Evolutionary conservation across 176 grass and related monocot species (phyloP).

Genomic region (Zizania latifolia): DNA sequence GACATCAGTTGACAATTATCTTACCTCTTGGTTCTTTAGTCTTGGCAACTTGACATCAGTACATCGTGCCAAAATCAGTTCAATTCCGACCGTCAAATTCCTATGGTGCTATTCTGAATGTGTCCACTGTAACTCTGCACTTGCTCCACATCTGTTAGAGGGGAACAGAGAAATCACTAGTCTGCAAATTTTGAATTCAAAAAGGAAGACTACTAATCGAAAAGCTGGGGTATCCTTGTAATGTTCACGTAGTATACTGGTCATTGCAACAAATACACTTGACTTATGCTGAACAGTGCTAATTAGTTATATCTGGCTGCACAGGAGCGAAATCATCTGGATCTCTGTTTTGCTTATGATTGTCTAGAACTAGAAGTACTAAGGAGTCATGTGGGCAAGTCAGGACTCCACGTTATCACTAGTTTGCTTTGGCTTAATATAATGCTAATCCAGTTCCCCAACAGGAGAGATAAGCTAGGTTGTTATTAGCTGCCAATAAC

Average conservation of each 20-base stretch:
- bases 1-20: neutral
- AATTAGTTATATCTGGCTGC: constrained; percentile 4
- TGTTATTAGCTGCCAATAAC: constrained; percentile 14
- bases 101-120: neutral
- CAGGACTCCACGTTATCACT: constrained; percentile 32
- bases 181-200: neutral
- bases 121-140: neutral
- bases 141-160: neutral
- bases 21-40: neutral
- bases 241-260: neutral
- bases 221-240: constrained; percentile 6
- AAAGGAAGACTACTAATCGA: neutral
- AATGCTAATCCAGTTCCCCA: constrained; percentile 37
- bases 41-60: neutral
- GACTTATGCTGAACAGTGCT: neutral
- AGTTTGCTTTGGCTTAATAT: constrained; percentile 28
- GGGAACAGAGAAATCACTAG: neutral
- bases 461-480: constrained; percentile 14
- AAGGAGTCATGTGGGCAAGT: constrained; percentile 35
- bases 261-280: neutral
- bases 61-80: neutral
- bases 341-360: constrained; percentile 17
- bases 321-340: constrained; percentile 45
- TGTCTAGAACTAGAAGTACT: constrained; percentile 3
- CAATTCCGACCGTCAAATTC: neutral